phyloP scores from a whole-genome alignment of 179 eudicot genomes.

The Camellia oleifera region DNA sequence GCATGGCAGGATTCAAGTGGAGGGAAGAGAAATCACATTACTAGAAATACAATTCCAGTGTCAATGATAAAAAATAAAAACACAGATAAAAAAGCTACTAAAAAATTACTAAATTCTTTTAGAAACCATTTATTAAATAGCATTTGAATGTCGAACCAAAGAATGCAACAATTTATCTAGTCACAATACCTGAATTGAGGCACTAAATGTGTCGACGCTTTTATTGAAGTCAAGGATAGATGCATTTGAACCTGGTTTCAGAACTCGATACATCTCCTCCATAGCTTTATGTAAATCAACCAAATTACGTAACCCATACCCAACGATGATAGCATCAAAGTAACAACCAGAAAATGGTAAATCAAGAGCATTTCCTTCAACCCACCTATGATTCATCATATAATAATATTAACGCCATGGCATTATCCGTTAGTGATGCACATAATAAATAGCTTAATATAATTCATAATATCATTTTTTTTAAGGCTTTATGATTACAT shows the following conservation, averaged over 20 bases:
- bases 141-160: neutral
- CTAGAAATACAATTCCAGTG: neutral
- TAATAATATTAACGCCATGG: neutral
- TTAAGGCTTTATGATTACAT: neutral
- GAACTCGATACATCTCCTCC: conserved; percentile 67
- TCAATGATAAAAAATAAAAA: neutral
- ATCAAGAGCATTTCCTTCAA: conserved; percentile 81
- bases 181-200: conserved; percentile 55
- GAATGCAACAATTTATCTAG: neutral
- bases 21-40: too few relatives aligned
- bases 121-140: neutral
- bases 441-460: neutral
- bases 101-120: conserved; percentile 6
- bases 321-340: conserved; percentile 87
- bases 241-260: conserved; percentile 78
- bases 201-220: conserved; percentile 40
- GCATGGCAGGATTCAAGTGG: too few relatives aligned
- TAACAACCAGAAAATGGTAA: conserved; percentile 61
- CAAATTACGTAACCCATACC: conserved; percentile 86
- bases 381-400: conserved; percentile 55
- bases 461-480: neutral
- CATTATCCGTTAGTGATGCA: neutral
- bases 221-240: conserved; percentile 89
- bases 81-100: neutral
- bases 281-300: conserved; percentile 60